Percentiles rank a stretch among this genome's conserved stretches.
phyloP scores from a whole-genome alignment of 73 alveolate species.

The Loxodes magnus region DNA sequence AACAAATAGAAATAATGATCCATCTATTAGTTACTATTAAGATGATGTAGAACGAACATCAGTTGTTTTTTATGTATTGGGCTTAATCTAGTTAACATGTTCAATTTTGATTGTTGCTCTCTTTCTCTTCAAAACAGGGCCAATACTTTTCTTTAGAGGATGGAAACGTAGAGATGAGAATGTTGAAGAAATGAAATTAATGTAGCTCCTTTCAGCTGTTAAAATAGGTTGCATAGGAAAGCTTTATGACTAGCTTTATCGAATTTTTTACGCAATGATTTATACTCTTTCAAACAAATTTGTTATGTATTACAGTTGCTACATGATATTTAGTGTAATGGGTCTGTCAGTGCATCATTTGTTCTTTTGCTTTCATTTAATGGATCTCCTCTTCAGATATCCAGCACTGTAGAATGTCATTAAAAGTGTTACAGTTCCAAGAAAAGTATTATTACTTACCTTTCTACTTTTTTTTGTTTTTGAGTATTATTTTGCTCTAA shows the following conservation, averaged over 20 bases:
- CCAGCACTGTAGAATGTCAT: constrained; percentile 39
- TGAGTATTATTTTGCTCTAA: constrained; percentile 70
- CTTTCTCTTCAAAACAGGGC: constrained; percentile 4
- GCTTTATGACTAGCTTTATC: background rate
- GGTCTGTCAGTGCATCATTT: constrained; percentile 39
- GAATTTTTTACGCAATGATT: constrained; percentile 28
- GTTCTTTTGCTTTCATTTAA: constrained; percentile 37
- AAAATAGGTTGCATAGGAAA: no score
- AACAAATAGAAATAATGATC: background rate
- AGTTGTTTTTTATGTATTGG: background rate
- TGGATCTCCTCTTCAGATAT: constrained; percentile 25
- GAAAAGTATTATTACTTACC: constrained; percentile 70
- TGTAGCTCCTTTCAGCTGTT: no score
- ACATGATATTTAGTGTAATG: constrained; percentile 47
- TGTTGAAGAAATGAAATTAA: no score
- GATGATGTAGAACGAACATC: background rate
- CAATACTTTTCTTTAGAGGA: background rate
- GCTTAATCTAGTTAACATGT: background rate
- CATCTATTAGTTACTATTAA: background rate
- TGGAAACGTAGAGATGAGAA: constrained; percentile 12
- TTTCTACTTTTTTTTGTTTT: constrained; percentile 72
- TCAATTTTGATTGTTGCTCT: background rate
- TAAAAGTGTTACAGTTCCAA: constrained; percentile 53
- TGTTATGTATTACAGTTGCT: constrained; percentile 57
- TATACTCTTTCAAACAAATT: constrained; percentile 34